Evolutionary conservation across 352 stramenopile genomes (phyloP).

Genomic region (Pythium phragmitis): DNA sequence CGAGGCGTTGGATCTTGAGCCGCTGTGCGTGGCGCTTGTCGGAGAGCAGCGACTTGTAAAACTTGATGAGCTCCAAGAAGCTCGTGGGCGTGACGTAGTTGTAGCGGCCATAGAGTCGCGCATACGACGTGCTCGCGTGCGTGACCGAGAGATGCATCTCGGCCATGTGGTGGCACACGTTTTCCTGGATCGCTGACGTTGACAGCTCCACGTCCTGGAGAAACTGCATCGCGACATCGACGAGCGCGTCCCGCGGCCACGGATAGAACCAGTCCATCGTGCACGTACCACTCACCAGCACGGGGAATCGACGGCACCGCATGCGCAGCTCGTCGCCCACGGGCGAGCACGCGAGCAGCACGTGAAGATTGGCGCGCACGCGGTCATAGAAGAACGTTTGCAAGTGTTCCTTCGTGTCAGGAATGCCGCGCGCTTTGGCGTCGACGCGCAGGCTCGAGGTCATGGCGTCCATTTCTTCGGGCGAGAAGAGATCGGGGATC

Average conservation of each 20-base stretch:
- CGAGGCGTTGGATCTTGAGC: slow-evolving; percentile 75
- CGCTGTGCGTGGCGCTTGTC: slow-evolving; percentile 53
- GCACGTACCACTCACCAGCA: slow-evolving; percentile 64
- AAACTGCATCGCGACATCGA: slow-evolving; percentile 87
- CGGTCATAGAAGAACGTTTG: slow-evolving; percentile 90
- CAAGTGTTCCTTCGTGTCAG: slow-evolving; percentile 89
- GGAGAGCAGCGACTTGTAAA: slow-evolving; percentile 84
- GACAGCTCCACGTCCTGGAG: slow-evolving; percentile 71
- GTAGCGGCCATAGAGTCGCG: slow-evolving; percentile 67
- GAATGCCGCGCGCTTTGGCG: slow-evolving; percentile 83
- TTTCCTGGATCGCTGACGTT: slow-evolving; percentile 80
- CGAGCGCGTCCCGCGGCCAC: slow-evolving; percentile 87
- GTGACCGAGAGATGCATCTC: slow-evolving; percentile 91
- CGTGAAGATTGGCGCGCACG: slow-evolving; percentile 84
- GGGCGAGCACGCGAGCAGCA: slow-evolving; percentile 86
- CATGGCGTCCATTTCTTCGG: slow-evolving; percentile 90
- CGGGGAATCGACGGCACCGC: slow-evolving; percentile 79
- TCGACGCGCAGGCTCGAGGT: slow-evolving; percentile 64
- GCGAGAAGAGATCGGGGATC: slow-evolving; percentile 82
- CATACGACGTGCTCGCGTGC: slow-evolving; percentile 68
- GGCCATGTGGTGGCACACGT: slow-evolving; percentile 92
- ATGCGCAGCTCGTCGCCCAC: slow-evolving; percentile 73
- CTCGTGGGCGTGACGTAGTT: slow-evolving; percentile 94
- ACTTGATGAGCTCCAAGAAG: slow-evolving; percentile 91
- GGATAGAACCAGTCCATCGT: slow-evolving; percentile 91